Conservation (phyloP, 768 basidiomycete species). For the Megacollybia marginata region DNA sequence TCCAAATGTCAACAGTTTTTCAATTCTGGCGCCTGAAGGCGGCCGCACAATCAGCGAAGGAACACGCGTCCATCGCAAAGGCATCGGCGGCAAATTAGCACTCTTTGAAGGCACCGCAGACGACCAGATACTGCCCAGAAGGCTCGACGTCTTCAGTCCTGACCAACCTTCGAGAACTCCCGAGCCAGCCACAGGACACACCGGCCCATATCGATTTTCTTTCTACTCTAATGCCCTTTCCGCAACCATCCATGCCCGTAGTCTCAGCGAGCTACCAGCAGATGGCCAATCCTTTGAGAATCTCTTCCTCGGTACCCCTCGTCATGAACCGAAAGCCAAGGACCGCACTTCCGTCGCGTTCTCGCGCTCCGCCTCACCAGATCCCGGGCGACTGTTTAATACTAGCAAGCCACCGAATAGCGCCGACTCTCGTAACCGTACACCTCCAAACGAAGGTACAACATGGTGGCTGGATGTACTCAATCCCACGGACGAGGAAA, state of each 20-base stretch:
- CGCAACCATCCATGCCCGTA: constrained; percentile 92
- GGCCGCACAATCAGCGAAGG: constrained; percentile 80
- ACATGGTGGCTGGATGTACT: constrained; percentile 98
- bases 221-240: constrained; percentile 93
- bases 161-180: constrained; percentile 10
- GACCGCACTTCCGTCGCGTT: background rate
- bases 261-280: constrained; percentile 86
- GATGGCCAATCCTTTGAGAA: constrained; percentile 93
- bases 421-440: background rate
- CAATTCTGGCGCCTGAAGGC: no score
- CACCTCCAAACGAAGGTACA: constrained; percentile 42
- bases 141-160: constrained; percentile 17
- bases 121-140: constrained; percentile 39
- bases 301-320: constrained; percentile 41
- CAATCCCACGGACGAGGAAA: constrained; percentile 94
- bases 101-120: constrained; percentile 66
- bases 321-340: background rate
- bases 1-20: background rate
- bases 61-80: constrained; percentile 56
- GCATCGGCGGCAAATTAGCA: constrained; percentile 78
- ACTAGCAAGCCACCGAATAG: background rate
- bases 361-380: background rate
- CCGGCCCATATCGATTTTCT: constrained; percentile 93
- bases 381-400: background rate
- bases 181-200: constrained; percentile 52